Percentiles rank a stretch among this genome's conserved stretches.
phyloP scores from a whole-genome alignment of 1,284 basidiomycete species.

The Moesziomyces aphidis region DNA sequence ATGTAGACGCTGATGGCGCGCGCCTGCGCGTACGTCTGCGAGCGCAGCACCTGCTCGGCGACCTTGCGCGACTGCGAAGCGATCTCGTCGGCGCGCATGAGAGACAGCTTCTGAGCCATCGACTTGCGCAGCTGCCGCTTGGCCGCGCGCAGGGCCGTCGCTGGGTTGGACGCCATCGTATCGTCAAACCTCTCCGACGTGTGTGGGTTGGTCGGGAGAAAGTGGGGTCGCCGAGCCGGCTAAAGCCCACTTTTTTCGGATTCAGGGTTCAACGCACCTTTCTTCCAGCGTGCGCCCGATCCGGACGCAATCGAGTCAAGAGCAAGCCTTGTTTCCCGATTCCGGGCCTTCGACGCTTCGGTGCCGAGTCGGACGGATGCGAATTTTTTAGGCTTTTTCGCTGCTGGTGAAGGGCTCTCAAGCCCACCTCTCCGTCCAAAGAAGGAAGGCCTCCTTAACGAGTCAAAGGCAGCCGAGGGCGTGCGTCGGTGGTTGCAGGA shows the following conservation, averaged over 20 bases:
- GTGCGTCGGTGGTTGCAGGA: too few species aligned
- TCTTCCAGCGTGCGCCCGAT: conserved; percentile 1
- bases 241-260: neutral
- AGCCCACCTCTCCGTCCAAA: neutral
- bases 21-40: conserved; percentile 61
- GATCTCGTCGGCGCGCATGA: conserved; percentile 30
- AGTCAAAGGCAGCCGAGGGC: neutral
- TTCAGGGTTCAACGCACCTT: neutral
- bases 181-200: neutral
- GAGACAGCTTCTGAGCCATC: conserved; percentile 47
- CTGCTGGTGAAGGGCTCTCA: neutral
- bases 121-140: conserved; percentile 61
- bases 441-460: neutral
- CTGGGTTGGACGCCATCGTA: conserved; percentile 2
- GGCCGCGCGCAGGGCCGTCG: conserved; percentile 42
- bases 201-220: too few species aligned
- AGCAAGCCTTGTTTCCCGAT: neutral
- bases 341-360: neutral
- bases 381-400: neutral
- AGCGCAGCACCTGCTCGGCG: conserved; percentile 57
- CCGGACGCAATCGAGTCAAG: neutral
- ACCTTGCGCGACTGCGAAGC: conserved; percentile 41
- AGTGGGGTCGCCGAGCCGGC: too few species aligned
- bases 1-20: conserved; percentile 67
- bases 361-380: neutral